Percentiles rank a stretch among this genome's conserved stretches.
phyloP scores from a whole-genome alignment of 495 filamentous ascomycete genomes.

The Lophiostoma macrostomum region DNA sequence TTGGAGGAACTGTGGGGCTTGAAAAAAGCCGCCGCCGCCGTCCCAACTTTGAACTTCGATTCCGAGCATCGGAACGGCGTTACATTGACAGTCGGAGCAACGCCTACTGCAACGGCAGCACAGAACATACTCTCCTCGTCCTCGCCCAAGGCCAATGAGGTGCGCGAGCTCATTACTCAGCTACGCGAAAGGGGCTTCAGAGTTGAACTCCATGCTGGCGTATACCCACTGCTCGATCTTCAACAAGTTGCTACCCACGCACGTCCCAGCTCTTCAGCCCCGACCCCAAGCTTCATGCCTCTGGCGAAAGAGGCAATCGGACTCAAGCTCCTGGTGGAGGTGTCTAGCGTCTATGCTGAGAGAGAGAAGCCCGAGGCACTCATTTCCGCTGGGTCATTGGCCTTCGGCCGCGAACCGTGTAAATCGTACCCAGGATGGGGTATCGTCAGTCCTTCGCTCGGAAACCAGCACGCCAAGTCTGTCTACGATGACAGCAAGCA shows the following conservation, averaged over 20 bases:
- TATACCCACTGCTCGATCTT: constrained; percentile 72
- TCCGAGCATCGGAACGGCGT: constrained; percentile 75
- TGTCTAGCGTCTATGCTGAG: constrained; percentile 64
- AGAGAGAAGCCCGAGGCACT: constrained; percentile 63
- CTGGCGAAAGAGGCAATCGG: constrained; percentile 58
- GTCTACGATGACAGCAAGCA: constrained; percentile 37
- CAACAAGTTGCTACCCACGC: constrained; percentile 74
- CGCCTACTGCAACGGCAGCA: constrained; percentile 67
- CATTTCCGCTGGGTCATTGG: constrained; percentile 66
- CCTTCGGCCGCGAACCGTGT: constrained; percentile 74
- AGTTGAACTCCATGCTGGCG: constrained; percentile 70
- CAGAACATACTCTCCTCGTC: constrained; percentile 43
- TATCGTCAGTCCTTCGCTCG: constrained; percentile 48
- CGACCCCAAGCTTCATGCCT: constrained; percentile 29
- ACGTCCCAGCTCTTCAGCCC: not conserved
- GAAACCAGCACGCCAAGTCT: not conserved
- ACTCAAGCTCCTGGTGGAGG: constrained; percentile 68
- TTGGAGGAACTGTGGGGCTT: constrained; percentile 60
- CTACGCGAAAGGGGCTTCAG: constrained; percentile 40
- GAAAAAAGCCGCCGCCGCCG: constrained; percentile 45
- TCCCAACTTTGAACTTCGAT: no score
- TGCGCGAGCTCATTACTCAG: constrained; percentile 33
- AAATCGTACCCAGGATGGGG: constrained; percentile 70
- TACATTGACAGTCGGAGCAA: constrained; percentile 75
- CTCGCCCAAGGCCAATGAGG: constrained; percentile 26